phyloP scores from a whole-genome alignment of 768 basidiomycete species.

The Pleurotus djamor region DNA sequence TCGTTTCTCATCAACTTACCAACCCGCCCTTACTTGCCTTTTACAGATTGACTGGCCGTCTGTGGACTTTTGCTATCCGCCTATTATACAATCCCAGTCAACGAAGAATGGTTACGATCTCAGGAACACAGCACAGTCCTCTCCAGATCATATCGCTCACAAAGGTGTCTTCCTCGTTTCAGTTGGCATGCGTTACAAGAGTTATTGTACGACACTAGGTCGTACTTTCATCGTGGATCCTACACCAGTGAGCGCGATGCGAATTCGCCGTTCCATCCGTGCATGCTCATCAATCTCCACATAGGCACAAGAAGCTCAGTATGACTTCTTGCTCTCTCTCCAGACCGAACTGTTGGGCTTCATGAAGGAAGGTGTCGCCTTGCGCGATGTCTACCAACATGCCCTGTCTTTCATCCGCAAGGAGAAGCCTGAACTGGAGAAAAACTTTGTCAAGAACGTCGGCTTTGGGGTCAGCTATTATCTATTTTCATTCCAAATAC shows the following conservation, averaged over 20 bases:
- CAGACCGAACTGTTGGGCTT: constrained; percentile 73
- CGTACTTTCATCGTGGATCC: constrained; percentile 97
- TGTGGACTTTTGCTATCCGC: constrained; percentile 92
- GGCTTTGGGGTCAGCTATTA: constrained; percentile 76
- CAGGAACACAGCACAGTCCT: constrained; percentile 82
- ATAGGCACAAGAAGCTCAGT: constrained; percentile 91
- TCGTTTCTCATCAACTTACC: background rate
- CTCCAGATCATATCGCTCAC: constrained; percentile 77
- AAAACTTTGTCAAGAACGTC: constrained; percentile 82
- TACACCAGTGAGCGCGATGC: constrained; percentile 54
- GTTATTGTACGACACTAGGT: constrained; percentile 90
- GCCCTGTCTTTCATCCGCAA: constrained; percentile 68
- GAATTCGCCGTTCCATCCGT: background rate
- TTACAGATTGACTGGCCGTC: constrained; percentile 83
- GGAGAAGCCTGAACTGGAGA: constrained; percentile 81
- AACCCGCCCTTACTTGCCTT: constrained; percentile 4
- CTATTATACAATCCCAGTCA: constrained; percentile 93
- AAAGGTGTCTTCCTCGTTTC: constrained; percentile 87
- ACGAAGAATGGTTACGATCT: constrained; percentile 85
- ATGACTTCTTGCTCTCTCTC: constrained; percentile 72
- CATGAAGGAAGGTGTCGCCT: constrained; percentile 75
- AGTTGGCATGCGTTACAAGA: constrained; percentile 89
- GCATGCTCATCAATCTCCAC: background rate
- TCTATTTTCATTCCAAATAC: background rate
- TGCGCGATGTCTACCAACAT: constrained; percentile 81